These are phyloP conservation scores for Penicillium expansum DNA, from an alignment of 2,329 filamentous ascomycete genomes.

Conservation along the genomic window DNA sequence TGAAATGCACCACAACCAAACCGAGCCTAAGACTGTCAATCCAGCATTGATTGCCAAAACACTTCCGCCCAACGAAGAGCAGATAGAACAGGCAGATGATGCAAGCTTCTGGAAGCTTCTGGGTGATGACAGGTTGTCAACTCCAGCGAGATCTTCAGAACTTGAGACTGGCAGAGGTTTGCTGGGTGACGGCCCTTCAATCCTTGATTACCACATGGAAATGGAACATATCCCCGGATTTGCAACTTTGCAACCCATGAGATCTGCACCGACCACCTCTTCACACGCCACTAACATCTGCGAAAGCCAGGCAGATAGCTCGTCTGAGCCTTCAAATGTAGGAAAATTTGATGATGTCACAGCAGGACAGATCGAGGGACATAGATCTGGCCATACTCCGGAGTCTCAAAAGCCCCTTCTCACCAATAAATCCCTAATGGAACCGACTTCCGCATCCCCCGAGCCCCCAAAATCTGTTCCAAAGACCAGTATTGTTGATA, in stretches of 20 bases:
- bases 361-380: neutral
- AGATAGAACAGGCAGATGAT: neutral
- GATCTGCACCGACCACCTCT: neutral
- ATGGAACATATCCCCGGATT: conserved; percentile 9
- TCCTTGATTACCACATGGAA: conserved; percentile 10
- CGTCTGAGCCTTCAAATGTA: conserved; percentile 3
- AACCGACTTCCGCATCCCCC: neutral
- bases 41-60: neutral
- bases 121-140: neutral
- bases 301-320: neutral
- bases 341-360: neutral
- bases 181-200: neutral
- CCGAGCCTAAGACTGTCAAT: neutral
- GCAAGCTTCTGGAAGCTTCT: neutral
- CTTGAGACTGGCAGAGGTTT: conserved; percentile 1
- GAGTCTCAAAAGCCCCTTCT: conserved; percentile 22
- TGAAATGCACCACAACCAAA: neutral
- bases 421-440: neutral
- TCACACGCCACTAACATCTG: neutral
- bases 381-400: conserved; percentile 10
- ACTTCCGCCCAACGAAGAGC: neutral
- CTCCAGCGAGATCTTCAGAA: neutral
- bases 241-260: conserved; percentile 5
- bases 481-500: conserved; percentile 32
- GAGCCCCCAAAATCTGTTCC: neutral